Evolutionary conservation across 352 stramenopile genomes (phyloP).

Genomic region (Aphanomyces astaci): DNA sequence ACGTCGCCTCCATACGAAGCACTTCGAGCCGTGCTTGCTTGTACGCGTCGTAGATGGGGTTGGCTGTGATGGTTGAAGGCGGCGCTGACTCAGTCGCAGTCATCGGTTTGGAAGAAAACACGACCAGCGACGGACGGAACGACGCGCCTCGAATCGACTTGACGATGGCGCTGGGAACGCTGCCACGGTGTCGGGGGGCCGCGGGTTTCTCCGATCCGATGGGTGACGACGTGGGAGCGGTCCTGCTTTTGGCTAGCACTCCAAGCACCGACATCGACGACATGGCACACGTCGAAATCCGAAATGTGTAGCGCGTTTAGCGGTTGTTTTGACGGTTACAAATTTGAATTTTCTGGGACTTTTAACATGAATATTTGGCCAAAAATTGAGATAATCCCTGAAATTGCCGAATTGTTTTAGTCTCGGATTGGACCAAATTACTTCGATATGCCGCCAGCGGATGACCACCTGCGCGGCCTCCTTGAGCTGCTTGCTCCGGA

Average conservation of each 20-base stretch:
- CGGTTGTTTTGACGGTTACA: not conserved
- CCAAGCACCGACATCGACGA: not conserved
- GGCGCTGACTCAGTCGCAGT: not conserved
- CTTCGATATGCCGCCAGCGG: not conserved
- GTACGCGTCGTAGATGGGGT: not conserved
- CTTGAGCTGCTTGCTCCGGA: constrained; percentile 4
- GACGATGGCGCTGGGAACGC: not conserved
- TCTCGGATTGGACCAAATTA: no score
- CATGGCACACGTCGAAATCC: not conserved
- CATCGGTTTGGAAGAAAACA: not conserved
- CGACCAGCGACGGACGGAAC: not conserved
- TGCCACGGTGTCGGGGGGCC: not conserved
- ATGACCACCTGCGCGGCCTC: not conserved
- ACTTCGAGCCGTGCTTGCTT: not conserved
- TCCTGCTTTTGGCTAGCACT: not conserved
- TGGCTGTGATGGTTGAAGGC: not conserved
- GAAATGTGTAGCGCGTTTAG: not conserved
- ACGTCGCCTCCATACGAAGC: constrained; percentile 41
- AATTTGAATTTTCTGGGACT: no score
- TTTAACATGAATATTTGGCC: no score
- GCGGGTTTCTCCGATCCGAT: not conserved
- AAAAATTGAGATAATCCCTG: no score
- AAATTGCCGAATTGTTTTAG: no score
- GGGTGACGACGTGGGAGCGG: not conserved
- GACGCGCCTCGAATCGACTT: not conserved